Conservation (phyloP, 2,329 filamentous ascomycete species). For the Epichloe typhina region DNA sequence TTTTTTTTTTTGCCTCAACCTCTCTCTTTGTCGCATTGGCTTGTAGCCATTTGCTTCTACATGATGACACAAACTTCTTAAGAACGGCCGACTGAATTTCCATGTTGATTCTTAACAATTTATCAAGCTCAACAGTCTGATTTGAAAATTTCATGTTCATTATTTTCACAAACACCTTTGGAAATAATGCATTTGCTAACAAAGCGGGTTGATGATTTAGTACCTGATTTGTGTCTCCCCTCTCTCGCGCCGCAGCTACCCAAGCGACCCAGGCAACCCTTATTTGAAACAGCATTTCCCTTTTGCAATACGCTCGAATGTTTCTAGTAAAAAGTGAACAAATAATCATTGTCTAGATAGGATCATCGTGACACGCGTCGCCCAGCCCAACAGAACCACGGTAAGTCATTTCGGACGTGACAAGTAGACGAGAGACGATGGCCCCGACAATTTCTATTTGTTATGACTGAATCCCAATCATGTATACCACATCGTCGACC, state of each 20-base stretch:
- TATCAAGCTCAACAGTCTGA: conserved; percentile 58
- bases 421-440: too few species aligned
- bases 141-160: background rate
- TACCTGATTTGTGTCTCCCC: too few species aligned
- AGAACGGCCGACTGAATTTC: conserved; percentile 54
- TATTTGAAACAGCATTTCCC: too few species aligned
- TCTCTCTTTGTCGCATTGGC: conserved; percentile 6
- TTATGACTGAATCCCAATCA: too few species aligned
- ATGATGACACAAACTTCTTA: conserved; percentile 47
- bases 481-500: too few species aligned
- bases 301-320: too few species aligned
- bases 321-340: background rate
- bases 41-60: background rate
- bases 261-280: too few species aligned
- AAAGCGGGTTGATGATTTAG: background rate
- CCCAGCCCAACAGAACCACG: too few species aligned
- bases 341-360: background rate
- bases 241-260: too few species aligned
- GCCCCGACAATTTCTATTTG: too few species aligned
- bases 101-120: conserved; percentile 40
- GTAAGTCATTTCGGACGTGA: too few species aligned
- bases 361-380: background rate
- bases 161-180: background rate
- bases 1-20: background rate
- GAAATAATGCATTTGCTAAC: background rate